phyloP scores from a whole-genome alignment of 73 alveolate species.

The Symbiodinium natans region DNA sequence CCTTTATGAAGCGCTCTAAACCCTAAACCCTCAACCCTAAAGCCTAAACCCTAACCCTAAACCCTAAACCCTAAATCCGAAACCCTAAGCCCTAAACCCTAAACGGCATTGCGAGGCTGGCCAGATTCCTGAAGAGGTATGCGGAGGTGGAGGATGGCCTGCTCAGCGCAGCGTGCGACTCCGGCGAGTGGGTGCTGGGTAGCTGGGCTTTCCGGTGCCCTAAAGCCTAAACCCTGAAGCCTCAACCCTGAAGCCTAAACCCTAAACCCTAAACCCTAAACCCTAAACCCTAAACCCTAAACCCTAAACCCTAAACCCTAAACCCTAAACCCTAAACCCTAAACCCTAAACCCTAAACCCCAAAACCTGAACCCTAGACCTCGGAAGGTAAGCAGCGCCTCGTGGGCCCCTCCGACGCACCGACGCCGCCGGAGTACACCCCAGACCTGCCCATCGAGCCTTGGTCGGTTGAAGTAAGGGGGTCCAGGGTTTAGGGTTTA shows the following conservation, averaged over 20 bases:
- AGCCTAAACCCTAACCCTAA: no score
- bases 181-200: constrained; percentile 28
- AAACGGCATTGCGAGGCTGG: neutral
- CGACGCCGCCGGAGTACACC: constrained; percentile 55
- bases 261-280: neutral
- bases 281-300: neutral
- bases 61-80: neutral
- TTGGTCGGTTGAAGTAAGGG: no score
- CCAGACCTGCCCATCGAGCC: constrained; percentile 37
- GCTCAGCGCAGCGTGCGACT: constrained; percentile 55
- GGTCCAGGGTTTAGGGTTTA: no score
- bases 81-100: neutral
- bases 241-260: no score
- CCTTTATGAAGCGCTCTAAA: no score
- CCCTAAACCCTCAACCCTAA: no score
- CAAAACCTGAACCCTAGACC: no score
- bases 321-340: no score
- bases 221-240: no score
- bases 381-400: constrained; percentile 52
- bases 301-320: neutral
- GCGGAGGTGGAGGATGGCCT: constrained; percentile 81
- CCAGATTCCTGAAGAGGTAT: constrained; percentile 38
- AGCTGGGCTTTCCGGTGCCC: neutral
- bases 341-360: no score
- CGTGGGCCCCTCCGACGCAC: constrained; percentile 86